phyloP scores from a whole-genome alignment of 805 yeast genomes.

The Wickerhamomyces ciferrii region DNA sequence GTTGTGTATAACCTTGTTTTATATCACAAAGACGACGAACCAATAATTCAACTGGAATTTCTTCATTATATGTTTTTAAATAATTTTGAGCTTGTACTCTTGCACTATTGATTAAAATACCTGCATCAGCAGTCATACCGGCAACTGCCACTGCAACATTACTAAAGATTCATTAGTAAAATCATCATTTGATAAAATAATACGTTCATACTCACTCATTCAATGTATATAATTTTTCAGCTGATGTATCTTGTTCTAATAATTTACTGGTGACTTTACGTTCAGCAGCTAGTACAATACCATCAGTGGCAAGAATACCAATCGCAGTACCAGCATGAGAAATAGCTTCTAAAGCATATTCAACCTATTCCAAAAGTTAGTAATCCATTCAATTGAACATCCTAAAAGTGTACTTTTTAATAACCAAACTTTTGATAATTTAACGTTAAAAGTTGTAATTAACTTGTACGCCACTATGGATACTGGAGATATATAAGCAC shows the following conservation, averaged over 20 bases:
- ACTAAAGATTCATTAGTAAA: constrained; percentile 14
- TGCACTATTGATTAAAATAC: constrained; percentile 83
- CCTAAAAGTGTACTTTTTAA: too few species aligned
- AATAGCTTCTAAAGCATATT: constrained; percentile 94
- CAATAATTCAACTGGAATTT: constrained; percentile 87
- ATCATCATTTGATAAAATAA: too few species aligned
- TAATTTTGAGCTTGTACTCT: constrained; percentile 80
- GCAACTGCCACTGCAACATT: constrained; percentile 92
- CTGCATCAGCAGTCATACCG: constrained; percentile 97
- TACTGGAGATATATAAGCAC: neutral
- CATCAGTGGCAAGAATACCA: constrained; percentile 81
- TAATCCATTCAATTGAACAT: neutral
- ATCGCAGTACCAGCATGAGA: constrained; percentile 98
- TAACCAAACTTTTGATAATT: too few species aligned
- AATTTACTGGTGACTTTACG: constrained; percentile 90
- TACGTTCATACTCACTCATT: constrained; percentile 49
- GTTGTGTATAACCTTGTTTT: constrained; percentile 97
- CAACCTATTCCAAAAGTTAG: constrained; percentile 44
- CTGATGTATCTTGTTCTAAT: constrained; percentile 88
- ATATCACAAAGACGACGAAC: constrained; percentile 88
- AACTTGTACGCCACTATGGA: neutral
- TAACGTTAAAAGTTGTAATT: too few species aligned
- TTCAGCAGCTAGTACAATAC: constrained; percentile 95
- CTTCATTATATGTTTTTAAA: constrained; percentile 82
- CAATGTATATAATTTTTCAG: constrained; percentile 86